Evolutionary conservation across 257 asterid genomes (phyloP), one percentile per base, ranked within the genome.

Genomic region (Nicotiana tomentosiformis): DNA sequence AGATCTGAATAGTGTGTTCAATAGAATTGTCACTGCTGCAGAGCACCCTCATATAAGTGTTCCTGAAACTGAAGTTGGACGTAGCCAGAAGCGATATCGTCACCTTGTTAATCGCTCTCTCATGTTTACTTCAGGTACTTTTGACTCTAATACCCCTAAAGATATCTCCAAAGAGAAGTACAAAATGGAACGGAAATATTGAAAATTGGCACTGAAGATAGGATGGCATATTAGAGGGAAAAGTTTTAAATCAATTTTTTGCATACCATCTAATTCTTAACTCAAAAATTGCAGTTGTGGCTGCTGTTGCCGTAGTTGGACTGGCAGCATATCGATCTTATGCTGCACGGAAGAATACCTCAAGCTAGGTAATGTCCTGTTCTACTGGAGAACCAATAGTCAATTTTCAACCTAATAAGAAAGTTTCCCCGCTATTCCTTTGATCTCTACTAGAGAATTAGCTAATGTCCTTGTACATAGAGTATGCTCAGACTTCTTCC

Each of bases 51-150:
- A 96, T 89, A 85, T 93, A 82, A 89, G 92, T 82, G 87, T 94
- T 87, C 99, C 99, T 7, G 98, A 96, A 91, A 96, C 98, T 84
- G 95, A 90, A 78, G 53, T 83, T 72, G 97, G 98, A 4, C 97
- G 97, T 68, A 92, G 85, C 66, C 90, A 87, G 88, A 94, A 93
- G 87, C 89, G 88, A 80, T 86, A 86, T 84, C 92, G 88, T 74
- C 90, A 83, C 84, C 84, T 94, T 64, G 91, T 93, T 77, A 93
- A 88, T 78, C 89, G 90, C 82, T 86, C 93, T 82, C 92, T 96
- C 76, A 78, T 91, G 88, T 87, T 90, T 85, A 86, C 93, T 87
- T 92, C 98, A 86, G 98, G 99, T 94, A 92, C 77, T 30, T 26
- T 82, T 76, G 65, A 29, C 33, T 76, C 64, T 76, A 76, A 51